Base-by-base conservation (phyloP, 2,329 filamentous ascomycete genomes). In the Scedosporium aurantiacum region DNA sequence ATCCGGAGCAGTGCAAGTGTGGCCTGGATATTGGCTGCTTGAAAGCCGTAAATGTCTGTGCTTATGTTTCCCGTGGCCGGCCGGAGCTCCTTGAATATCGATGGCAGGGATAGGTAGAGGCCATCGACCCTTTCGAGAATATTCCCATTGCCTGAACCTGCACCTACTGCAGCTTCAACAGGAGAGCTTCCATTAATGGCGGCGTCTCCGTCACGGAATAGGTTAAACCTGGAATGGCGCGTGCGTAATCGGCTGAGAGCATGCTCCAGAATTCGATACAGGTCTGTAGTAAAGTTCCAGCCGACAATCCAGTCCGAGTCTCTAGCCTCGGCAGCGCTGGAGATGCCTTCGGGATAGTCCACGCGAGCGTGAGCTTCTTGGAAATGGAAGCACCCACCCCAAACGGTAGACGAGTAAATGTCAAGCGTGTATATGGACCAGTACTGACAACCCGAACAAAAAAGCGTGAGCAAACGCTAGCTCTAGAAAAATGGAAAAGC, bases 371-470 rank as follows among this genome's bases (percentile, higher is more conserved):
- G 68, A 41, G 66, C 63, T 59, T 69, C 67, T n/a, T 63, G 63
- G 27, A 61, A 66, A 37, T 65, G 64, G 3, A 68, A 61, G 14
- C 67, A 61, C 43, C 66, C 66, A 10, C 65, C 76, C 76, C 79
- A 83, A 6, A 83, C 78, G 45, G 82, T 76, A 2, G 78, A 76
- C 0, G 77, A 74, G 67, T 79, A 82, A 2, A 84, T 74, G 61
- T 84, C 82, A 1, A 84, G 69, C 7, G 78, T 80, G 66, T 84
- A 84, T 61, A 80, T 81, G 43, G 79, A 80, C 82, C 82, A 84
- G 65, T 78, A 79, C 74, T 78, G 63, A 2, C 57, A 61, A 47
- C 40, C 2, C 7, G 14, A 37, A n/a, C 43, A 10, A 21, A 5
- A 28, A 25, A 18, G 23, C 45, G 16, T 18, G 14, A 21, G 18